Percentiles rank a stretch among this genome's conserved stretches.
Evolutionary conservation across 257 asterid species (phyloP).

Genomic region (Petrea volubilis): DNA sequence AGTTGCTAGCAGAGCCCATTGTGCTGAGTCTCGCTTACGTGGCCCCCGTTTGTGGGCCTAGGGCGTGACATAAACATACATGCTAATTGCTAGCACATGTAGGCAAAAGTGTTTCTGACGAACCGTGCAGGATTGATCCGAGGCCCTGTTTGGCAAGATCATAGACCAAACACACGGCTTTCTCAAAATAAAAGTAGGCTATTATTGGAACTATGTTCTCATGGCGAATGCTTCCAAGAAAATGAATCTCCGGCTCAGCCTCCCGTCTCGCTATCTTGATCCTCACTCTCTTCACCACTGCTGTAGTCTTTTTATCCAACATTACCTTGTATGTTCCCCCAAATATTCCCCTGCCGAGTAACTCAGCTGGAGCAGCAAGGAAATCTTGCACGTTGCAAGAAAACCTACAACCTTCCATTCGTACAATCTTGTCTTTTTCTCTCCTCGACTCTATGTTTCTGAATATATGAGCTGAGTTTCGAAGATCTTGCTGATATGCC

Average conservation of each 20-base stretch:
- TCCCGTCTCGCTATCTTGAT: background rate
- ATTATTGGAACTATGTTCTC: background rate
- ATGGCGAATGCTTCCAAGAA: background rate
- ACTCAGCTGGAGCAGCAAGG: background rate
- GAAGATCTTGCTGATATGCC: too few species aligned
- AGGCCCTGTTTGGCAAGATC: slow-evolving; percentile 19
- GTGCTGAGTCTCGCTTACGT: too few species aligned
- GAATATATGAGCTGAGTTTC: too few species aligned
- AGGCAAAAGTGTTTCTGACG: background rate
- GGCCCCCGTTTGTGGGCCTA: too few species aligned
- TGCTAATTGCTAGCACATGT: too few species aligned
- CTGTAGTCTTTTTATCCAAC: background rate
- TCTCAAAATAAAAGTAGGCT: slow-evolving; percentile 39
- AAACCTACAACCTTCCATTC: background rate
- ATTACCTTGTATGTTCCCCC: background rate
- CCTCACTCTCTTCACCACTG: background rate
- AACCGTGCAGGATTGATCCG: slow-evolving; percentile 6
- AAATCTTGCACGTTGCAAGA: background rate
- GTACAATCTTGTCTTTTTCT: background rate
- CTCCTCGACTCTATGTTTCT: too few species aligned
- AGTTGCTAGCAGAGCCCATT: too few species aligned
- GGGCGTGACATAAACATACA: too few species aligned
- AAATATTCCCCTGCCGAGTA: background rate
- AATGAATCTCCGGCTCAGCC: background rate
- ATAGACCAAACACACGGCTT: slow-evolving; percentile 29